Conservation (phyloP, 345 rosid genomes). For the Populus davidiana region DNA sequence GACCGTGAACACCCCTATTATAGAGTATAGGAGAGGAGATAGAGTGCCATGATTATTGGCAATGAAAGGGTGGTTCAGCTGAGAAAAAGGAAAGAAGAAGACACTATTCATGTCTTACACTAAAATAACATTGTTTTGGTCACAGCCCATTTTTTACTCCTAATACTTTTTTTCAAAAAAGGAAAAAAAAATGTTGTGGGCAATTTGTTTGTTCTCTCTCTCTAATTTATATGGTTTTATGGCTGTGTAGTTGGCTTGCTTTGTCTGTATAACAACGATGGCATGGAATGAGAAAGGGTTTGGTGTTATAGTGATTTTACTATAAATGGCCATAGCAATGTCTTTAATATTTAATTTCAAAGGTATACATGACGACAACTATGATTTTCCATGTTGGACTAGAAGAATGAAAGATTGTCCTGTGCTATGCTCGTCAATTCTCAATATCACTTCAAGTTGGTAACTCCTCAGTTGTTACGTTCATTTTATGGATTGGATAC, state of each 20-base stretch:
- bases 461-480: not conserved
- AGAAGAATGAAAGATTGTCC: not conserved
- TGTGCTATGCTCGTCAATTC: not conserved
- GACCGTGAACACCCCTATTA: too few species aligned
- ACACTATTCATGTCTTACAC: too few species aligned
- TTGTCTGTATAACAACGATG: constrained; percentile 7
- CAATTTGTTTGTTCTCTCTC: constrained; percentile 7
- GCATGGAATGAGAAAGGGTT: constrained; percentile 23
- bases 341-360: not conserved
- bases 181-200: constrained; percentile 5
- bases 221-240: constrained; percentile 16
- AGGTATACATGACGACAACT: not conserved
- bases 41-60: too few species aligned
- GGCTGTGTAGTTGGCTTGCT: constrained; percentile 11
- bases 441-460: not conserved
- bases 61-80: too few species aligned
- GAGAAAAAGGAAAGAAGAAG: too few species aligned
- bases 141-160: too few species aligned
- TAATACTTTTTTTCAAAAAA: too few species aligned
- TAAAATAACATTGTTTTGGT: too few species aligned
- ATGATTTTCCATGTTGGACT: not conserved
- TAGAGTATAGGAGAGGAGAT: too few species aligned
- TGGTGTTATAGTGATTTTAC: constrained; percentile 12
- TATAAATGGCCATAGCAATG: not conserved
- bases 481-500: not conserved